Conservation (phyloP, 306 rosid species). For the Vicia villosa region DNA sequence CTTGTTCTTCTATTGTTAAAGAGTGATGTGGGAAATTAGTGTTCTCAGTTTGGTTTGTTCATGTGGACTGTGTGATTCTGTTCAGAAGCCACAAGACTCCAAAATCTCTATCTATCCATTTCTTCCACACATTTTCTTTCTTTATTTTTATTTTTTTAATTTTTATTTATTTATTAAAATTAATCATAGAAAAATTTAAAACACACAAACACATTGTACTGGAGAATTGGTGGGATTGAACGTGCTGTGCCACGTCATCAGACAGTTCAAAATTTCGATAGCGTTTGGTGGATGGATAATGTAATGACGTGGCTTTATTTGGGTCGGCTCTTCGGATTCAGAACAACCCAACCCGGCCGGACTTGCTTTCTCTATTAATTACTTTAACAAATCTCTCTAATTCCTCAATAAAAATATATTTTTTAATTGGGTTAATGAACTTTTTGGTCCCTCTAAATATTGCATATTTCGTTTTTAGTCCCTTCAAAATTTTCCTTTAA, state of each 20-base stretch:
- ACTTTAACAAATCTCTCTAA: too few relatives aligned
- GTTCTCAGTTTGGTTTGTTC: constrained; percentile 39
- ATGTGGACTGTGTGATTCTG: constrained; percentile 50
- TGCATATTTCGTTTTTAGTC: too few relatives aligned
- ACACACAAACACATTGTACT: not conserved
- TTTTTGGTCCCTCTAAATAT: too few relatives aligned
- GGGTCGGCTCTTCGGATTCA: constrained; percentile 6
- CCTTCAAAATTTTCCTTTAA: too few relatives aligned
- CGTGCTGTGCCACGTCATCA: constrained; percentile 54
- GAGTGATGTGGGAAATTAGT: constrained; percentile 44
- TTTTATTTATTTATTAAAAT: too few relatives aligned
- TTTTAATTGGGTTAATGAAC: too few relatives aligned
- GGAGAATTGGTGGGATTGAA: constrained; percentile 14
- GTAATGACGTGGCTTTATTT: constrained; percentile 53
- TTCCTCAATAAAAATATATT: too few relatives aligned
- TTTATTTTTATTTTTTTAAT: not conserved
- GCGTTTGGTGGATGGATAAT: constrained; percentile 63
- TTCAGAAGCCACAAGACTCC: constrained; percentile 41
- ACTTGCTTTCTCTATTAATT: not conserved
- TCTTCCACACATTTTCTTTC: constrained; percentile 52
- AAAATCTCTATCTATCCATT: constrained; percentile 49
- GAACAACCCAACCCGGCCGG: not conserved
- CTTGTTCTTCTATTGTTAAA: not conserved
- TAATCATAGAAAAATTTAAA: too few relatives aligned
- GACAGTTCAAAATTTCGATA: constrained; percentile 43